A percentile compares a stretch with the other conserved stretches of the same genome.
phyloP scores from a whole-genome alignment of 169 alveolate species.

The Amoebophrya sp. region DNA sequence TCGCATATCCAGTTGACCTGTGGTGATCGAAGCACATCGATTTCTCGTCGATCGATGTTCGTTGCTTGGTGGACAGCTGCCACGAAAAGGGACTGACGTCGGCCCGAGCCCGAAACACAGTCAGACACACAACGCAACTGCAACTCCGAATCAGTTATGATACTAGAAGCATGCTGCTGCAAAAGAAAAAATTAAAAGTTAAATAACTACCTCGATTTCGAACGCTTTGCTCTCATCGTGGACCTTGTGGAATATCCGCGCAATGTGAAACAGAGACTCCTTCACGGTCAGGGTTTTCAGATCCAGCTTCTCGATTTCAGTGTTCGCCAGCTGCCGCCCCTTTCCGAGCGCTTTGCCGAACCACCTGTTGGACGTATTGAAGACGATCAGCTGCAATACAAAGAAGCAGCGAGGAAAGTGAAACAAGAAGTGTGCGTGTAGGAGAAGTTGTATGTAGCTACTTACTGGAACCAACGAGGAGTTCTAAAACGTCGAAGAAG shows the following conservation, averaged over 20 bases:
- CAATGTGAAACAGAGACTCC: slow-evolving; percentile 32
- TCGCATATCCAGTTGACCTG: background rate
- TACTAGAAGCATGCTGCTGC: background rate
- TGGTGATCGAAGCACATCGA: background rate
- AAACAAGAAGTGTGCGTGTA: too few relatives aligned
- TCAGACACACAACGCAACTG: background rate
- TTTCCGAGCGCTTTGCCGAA: slow-evolving; percentile 84
- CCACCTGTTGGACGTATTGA: slow-evolving; percentile 46
- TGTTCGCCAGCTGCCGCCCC: slow-evolving; percentile 78
- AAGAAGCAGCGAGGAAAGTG: too few relatives aligned
- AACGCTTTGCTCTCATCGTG: background rate
- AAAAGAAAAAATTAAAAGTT: background rate
- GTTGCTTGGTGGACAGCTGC: too few relatives aligned
- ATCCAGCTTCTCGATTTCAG: slow-evolving; percentile 72
- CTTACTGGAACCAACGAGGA: too few relatives aligned
- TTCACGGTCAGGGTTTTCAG: slow-evolving; percentile 33
- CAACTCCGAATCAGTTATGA: background rate
- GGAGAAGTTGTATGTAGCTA: too few relatives aligned
- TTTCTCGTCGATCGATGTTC: too few relatives aligned
- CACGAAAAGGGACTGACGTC: background rate
- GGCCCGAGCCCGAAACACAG: background rate
- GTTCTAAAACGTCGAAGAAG: too few relatives aligned
- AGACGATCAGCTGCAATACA: background rate
- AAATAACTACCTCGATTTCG: background rate
- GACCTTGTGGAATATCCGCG: background rate